A percentile compares a stretch with the other conserved stretches of the same genome.
Evolutionary conservation across 129 eudicot species (phyloP).

Genomic region (Helianthus tuberosus): DNA sequence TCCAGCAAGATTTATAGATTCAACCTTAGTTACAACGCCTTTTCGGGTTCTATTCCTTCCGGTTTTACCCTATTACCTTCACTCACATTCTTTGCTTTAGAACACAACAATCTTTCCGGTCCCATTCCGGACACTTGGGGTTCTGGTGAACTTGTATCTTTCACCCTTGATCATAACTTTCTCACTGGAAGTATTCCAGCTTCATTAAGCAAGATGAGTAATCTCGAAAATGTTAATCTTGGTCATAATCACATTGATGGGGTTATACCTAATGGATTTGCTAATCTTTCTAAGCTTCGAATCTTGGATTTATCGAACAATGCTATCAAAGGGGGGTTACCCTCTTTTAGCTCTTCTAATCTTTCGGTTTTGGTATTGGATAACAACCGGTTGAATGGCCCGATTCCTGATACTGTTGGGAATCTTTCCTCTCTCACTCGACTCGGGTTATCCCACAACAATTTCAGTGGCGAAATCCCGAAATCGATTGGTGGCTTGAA

Average conservation of each 20-base stretch:
- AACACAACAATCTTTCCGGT: conserved; percentile 82
- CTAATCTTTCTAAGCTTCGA: conserved; percentile 49
- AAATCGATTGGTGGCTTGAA: conserved; percentile 42
- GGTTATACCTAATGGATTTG: conserved; percentile 49
- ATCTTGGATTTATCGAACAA: conserved; percentile 68
- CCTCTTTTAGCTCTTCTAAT: conserved; percentile 41
- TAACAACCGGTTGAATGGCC: conserved; percentile 56
- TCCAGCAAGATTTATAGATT: conserved; percentile 75
- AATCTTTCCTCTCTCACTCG: conserved; percentile 41
- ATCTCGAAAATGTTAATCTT: conserved; percentile 58
- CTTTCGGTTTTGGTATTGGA: conserved; percentile 50
- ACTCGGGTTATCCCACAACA: conserved; percentile 68
- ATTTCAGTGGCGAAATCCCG: conserved; percentile 74
- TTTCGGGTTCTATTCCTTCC: conserved; percentile 66
- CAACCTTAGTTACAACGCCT: conserved; percentile 69
- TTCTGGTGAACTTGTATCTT: conserved; percentile 38
- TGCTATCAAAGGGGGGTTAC: conserved; percentile 64
- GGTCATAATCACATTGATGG: conserved; percentile 72
- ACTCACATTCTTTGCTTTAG: conserved; percentile 71
- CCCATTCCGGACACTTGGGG: conserved; percentile 74
- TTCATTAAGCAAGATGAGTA: conserved; percentile 57
- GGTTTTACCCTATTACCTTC: conserved; percentile 56
- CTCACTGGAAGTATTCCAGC: conserved; percentile 66
- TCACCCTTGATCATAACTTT: conserved; percentile 75
- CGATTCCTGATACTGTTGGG: conserved; percentile 52